Base-by-base conservation (phyloP, 2,329 filamentous ascomycete genomes). In the Aureobasidium pullulans region DNA sequence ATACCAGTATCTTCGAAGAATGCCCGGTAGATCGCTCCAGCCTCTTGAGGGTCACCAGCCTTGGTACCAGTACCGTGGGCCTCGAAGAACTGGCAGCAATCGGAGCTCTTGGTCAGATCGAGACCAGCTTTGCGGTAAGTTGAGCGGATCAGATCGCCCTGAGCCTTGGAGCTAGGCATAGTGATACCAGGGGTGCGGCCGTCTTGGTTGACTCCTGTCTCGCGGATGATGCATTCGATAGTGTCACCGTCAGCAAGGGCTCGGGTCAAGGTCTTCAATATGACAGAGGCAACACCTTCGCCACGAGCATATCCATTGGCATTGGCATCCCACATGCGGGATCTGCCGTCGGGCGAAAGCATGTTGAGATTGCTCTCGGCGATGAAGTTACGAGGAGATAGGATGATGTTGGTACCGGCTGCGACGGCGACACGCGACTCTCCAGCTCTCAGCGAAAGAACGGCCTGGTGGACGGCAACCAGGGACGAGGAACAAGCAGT, bases 281-380 rank as follows among this genome's bases (percentile, higher is more conserved):
- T 67, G 0, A 85, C 63, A 0, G 72, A 69, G 0, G 76, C 75
- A 11, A 82, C 67, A 0, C 81, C 81, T 54, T 85, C 83, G 10
- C 79, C 80, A 0, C 81, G 73, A 16, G 73, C 79, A 66, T 75
- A 81, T 6, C 79, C 81, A 64, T 81, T 69, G 0, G 78, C 81
- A 2, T 66, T 57, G 69, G 74, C 69, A 10, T 69, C 67, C 58
- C 67, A 5, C 66, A 69, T 1, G 84, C 65, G 1, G 67, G 71
- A 70, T 73, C 29, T 67, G 68, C n/a, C 71, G n/a, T 65, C 64
- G 0, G 70, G 68, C 3, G 67, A 71, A 8, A 74, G 63, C 67
- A 73, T 70, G 2, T 66, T 60, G 28, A 72, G 61, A 7, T 67
- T 69, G 56, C 61, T 67, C 50, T 68, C 65, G 1, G 53, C 46